A percentile compares a stretch with the other conserved stretches of the same genome.
These are phyloP conservation scores for Schoenoplectus tabernaemontani DNA, from an alignment of 202 grass and related monocot genomes.

Conservation along the genomic window DNA sequence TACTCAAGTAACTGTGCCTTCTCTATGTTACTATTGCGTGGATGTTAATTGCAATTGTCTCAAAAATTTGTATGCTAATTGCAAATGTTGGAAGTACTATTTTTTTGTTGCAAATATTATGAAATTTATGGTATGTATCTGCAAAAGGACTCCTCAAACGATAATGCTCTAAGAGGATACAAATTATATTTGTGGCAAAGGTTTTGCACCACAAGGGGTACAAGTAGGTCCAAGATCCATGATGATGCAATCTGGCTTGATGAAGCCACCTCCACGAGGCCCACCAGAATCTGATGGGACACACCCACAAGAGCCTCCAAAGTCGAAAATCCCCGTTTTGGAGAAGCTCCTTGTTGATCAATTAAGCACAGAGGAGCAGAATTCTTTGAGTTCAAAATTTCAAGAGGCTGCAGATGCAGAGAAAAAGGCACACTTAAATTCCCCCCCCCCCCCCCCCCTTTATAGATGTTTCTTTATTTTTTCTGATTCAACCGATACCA, in stretches of 20 bases:
- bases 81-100: background rate
- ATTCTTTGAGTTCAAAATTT: conserved; percentile 65
- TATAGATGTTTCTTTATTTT: conserved; percentile 8
- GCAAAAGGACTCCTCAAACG: conserved; percentile 23
- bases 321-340: conserved; percentile 78
- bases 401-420: conserved; percentile 92
- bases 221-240: conserved; percentile 21
- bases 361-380: conserved; percentile 92
- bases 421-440: conserved; percentile 59
- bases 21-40: background rate
- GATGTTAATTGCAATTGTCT: background rate
- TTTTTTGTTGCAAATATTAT: background rate
- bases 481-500: conserved; percentile 10
- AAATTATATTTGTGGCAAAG: conserved; percentile 19
- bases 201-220: conserved; percentile 17
- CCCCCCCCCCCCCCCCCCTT: background rate
- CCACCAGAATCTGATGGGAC: conserved; percentile 49
- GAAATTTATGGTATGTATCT: conserved; percentile 4
- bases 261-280: conserved; percentile 60
- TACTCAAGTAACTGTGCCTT: background rate
- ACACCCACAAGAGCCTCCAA: conserved; percentile 41
- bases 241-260: conserved; percentile 44
- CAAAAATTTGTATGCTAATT: background rate
- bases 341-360: conserved; percentile 83
- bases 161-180: conserved; percentile 40